These are phyloP conservation scores for Fusarium albidum DNA, from an alignment of 2,329 filamentous ascomycete genomes.

Conservation along the genomic window DNA sequence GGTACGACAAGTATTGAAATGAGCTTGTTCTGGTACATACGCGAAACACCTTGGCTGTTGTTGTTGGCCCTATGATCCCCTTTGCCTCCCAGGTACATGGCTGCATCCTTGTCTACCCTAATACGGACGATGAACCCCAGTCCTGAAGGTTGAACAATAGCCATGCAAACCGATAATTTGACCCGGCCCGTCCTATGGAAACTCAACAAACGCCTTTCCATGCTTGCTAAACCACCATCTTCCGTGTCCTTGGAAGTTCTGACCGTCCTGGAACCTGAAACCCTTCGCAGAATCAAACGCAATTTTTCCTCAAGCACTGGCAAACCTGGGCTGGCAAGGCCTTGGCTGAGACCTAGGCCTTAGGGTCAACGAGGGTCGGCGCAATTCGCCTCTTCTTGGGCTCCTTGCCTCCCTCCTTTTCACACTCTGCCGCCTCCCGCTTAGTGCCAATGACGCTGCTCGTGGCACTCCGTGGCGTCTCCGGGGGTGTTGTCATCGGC, in stretches of 20 bases:
- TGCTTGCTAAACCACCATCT: conserved; percentile 38
- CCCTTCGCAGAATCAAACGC: conserved; percentile 15
- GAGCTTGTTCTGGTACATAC: conserved; percentile 27
- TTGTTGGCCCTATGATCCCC: conserved; percentile 6
- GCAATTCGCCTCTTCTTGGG: conserved; percentile 76
- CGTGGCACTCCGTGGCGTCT: conserved; percentile 71
- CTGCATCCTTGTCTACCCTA: conserved; percentile 25
- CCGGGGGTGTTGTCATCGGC: conserved; percentile 87
- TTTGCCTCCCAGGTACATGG: conserved; percentile 16
- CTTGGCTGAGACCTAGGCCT: conserved; percentile 10
- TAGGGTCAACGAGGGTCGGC: conserved; percentile 64
- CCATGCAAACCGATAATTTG: conserved; percentile 15
- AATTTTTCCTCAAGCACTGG: conserved; percentile 22
- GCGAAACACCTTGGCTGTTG: conserved; percentile 16
- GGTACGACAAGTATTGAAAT: background rate
- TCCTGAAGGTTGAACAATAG: conserved; percentile 11
- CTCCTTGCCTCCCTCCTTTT: conserved; percentile 60
- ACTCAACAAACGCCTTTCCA: conserved; percentile 42
- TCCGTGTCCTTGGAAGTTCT: conserved; percentile 18
- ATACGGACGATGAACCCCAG: conserved; percentile 6
- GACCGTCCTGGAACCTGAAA: conserved; percentile 12
- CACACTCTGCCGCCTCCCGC: conserved; percentile 64
- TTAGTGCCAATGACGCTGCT: conserved; percentile 55
- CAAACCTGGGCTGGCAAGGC: background rate
- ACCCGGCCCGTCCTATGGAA: conserved; percentile 16